Evolutionary conservation across 371 early-diverging fungal species (phyloP).

Genomic region (Dichotomocladium elegans): DNA sequence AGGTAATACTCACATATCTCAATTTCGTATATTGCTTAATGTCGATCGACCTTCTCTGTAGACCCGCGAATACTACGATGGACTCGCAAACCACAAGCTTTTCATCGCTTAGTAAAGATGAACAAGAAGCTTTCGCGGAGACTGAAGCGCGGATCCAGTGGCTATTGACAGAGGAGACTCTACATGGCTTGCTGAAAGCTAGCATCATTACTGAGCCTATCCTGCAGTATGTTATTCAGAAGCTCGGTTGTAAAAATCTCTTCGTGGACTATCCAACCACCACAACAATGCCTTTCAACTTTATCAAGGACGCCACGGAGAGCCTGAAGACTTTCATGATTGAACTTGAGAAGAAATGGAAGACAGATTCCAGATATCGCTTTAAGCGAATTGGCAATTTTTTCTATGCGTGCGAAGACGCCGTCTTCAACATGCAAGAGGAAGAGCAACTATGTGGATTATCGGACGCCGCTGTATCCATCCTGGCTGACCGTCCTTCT

Average conservation of each 20-base stretch:
- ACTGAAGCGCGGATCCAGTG: slow-evolving; percentile 56
- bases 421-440: slow-evolving; percentile 26
- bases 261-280: slow-evolving; percentile 55
- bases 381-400: slow-evolving; percentile 49
- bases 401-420: slow-evolving; percentile 57
- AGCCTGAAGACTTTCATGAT: slow-evolving; percentile 54
- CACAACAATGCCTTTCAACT: slow-evolving; percentile 50
- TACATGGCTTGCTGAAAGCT: slow-evolving; percentile 62
- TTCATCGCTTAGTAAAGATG: slow-evolving; percentile 43
- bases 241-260: slow-evolving; percentile 40
- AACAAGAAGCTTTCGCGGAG: slow-evolving; percentile 59
- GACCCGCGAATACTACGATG: slow-evolving; percentile 25
- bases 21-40: neutral
- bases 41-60: neutral
- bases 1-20: neutral
- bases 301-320: slow-evolving; percentile 39
- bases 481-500: neutral
- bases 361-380: slow-evolving; percentile 12
- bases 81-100: slow-evolving; percentile 40
- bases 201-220: slow-evolving; percentile 45
- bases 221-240: slow-evolving; percentile 52
- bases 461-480: too few relatives aligned
- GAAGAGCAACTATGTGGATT: slow-evolving; percentile 8
- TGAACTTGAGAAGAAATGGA: slow-evolving; percentile 45
- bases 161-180: slow-evolving; percentile 69